Percentiles rank a stretch among this genome's conserved stretches.
Conservation (phyloP, 257 asterid genomes). For the Solanum sejunctum region DNA sequence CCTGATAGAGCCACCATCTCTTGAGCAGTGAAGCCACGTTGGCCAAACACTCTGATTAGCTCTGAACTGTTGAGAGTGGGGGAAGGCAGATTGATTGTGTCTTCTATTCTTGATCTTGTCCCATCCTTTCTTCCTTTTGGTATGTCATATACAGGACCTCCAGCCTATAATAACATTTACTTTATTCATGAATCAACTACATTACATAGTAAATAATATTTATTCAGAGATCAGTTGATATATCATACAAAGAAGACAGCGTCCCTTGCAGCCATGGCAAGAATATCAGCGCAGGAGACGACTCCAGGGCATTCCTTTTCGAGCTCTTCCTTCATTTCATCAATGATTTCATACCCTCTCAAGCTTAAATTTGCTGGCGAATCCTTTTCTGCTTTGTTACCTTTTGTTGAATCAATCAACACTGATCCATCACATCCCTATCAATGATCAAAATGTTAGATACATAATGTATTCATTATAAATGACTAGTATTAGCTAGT, state of each 20-base stretch:
- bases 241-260: constrained; percentile 79
- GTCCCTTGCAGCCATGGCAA: constrained; percentile 87
- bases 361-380: constrained; percentile 90
- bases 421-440: constrained; percentile 88
- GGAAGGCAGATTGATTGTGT: constrained; percentile 75
- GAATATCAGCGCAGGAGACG: constrained; percentile 89
- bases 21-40: constrained; percentile 68
- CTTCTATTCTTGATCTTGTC: constrained; percentile 62
- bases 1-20: constrained; percentile 95
- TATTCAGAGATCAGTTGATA: neutral
- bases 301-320: constrained; percentile 77
- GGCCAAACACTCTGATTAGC: constrained; percentile 51
- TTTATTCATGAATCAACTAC: neutral
- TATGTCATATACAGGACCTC: constrained; percentile 74
- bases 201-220: neutral
- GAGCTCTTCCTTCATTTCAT: constrained; percentile 52
- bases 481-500: too few species aligned
- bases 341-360: constrained; percentile 69
- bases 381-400: constrained; percentile 82
- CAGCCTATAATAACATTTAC: constrained; percentile 34
- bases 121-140: constrained; percentile 90
- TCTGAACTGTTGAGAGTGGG: constrained; percentile 65
- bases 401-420: constrained; percentile 65
- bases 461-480: too few species aligned
- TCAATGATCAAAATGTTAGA: neutral